Percentiles rank a stretch among this genome's conserved stretches.
Evolutionary conservation across 2,329 filamentous ascomycete genomes (phyloP).

Genomic region (Aspergillus sergii): DNA sequence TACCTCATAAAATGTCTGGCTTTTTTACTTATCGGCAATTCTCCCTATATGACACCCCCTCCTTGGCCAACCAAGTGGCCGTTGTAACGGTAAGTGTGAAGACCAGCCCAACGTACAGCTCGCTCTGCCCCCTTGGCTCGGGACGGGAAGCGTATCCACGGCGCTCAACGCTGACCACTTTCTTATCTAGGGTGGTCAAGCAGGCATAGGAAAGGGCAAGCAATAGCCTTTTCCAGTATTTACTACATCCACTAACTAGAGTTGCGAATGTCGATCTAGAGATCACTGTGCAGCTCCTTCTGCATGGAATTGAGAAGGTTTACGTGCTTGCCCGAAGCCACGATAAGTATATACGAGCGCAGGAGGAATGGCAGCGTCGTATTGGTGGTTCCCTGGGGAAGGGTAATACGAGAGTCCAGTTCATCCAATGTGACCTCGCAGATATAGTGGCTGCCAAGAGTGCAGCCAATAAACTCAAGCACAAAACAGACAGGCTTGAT

Average conservation of each 20-base stretch:
- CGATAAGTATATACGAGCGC: constrained; percentile 25
- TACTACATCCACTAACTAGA: not conserved
- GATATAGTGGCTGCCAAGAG: constrained; percentile 28
- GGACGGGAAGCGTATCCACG: not conserved
- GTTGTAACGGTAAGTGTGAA: constrained; percentile 30
- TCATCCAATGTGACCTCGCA: constrained; percentile 34
- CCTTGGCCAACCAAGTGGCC: constrained; percentile 30
- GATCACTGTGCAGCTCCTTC: constrained; percentile 33
- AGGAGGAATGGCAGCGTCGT: constrained; percentile 25
- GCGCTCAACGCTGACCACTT: not conserved
- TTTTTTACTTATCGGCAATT: constrained; percentile 32
- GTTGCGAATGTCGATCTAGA: constrained; percentile 16
- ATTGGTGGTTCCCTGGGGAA: constrained; percentile 22
- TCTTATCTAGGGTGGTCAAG: constrained; percentile 27
- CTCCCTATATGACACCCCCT: constrained; percentile 24
- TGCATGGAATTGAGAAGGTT: constrained; percentile 32
- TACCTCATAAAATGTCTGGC: constrained; percentile 23
- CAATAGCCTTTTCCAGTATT: not conserved
- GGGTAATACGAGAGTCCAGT: constrained; percentile 22
- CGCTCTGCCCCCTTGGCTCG: not conserved
- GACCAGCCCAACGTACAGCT: not conserved
- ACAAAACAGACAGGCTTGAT: constrained; percentile 29
- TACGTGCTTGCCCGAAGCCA: constrained; percentile 32
- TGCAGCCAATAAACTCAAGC: constrained; percentile 24
- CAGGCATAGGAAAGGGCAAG: constrained; percentile 31